Base-by-base conservation (phyloP, 2,329 filamentous ascomycete species). In the Decorospora gaudefroyi region DNA sequence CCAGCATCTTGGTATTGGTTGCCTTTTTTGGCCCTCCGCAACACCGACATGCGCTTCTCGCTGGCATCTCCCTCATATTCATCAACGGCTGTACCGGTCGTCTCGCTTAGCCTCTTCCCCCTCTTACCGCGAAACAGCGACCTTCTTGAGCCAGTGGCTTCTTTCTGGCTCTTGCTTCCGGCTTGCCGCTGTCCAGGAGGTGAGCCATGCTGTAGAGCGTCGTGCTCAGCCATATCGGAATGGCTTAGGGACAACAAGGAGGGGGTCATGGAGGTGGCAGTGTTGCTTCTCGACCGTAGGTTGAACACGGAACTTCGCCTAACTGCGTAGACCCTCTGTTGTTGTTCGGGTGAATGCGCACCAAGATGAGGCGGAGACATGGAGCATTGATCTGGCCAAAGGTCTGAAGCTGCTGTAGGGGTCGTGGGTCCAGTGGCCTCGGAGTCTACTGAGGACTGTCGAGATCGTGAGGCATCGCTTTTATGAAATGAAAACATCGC, bases 401-500 rank as follows among this genome's bases (percentile, higher is more conserved):
- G 49, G 28, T 65, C 62, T 29, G 60, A 46, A 12, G 45, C 46
- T 27, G 65, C 60, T 29, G 52, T 53, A 13, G 60, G 42, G 22
- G 48, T 50, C 16, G 55, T 55, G 15, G 46, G 52, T 41, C 55
- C 57, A 29, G 52, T 52, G 29, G 58, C 53, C 42, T 55, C 52
- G 32, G 58, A 63, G 42, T 71, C 67, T 47, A 65, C 46, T 19
- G 65, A 69, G 25, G 65, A 66, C 42, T 66, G 65, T 41, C 60
- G 62, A 18, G 65, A 69, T 43, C 52, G 60, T 23, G 61, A 54
- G 6, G 53, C 48, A 42, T 63, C 64, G 52, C 42, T 65, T 48
- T 68, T 70, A 61, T 69, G 65, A 35, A 67, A 70, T 19, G 59
- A 48, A 51, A 70, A 69, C 68, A 71, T 70, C 21, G 58, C 50